phyloP scores from a whole-genome alignment of 2,329 filamentous ascomycete genomes.

The Scortechinia acanthostroma region DNA sequence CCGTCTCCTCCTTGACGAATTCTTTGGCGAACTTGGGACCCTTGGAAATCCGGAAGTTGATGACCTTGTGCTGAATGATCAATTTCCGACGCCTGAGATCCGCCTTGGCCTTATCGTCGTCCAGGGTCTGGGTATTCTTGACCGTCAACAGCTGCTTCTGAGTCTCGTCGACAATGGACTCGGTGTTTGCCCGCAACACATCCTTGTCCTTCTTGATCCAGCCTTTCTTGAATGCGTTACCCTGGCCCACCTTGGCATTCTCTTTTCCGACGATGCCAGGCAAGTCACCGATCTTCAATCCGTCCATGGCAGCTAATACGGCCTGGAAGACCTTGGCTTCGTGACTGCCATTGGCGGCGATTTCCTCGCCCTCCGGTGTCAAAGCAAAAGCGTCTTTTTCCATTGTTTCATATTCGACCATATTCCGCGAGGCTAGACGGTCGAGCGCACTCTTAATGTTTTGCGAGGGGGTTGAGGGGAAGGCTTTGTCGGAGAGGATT shows the following conservation, averaged over 20 bases:
- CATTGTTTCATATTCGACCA: neutral
- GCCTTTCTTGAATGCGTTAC: neutral
- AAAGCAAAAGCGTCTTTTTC: neutral
- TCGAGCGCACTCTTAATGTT: neutral
- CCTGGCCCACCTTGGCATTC: slow-evolving; percentile 1
- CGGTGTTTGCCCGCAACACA: slow-evolving; percentile 21
- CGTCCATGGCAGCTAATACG: neutral
- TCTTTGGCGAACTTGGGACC: slow-evolving; percentile 82
- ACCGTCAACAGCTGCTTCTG: slow-evolving; percentile 70
- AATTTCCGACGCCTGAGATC: slow-evolving; percentile 92
- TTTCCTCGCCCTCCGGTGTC: neutral
- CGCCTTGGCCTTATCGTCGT: slow-evolving; percentile 68
- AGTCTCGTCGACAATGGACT: slow-evolving; percentile 75
- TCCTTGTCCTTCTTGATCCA: neutral
- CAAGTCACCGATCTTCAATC: neutral
- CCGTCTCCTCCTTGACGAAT: slow-evolving; percentile 87
- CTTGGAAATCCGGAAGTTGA: slow-evolving; percentile 77
- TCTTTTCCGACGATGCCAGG: neutral
- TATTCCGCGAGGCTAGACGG: neutral
- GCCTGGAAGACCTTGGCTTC: slow-evolving; percentile 1
- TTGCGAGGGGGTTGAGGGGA: slow-evolving; percentile 1
- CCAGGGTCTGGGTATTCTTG: slow-evolving; percentile 59
- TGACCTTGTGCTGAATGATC: slow-evolving; percentile 73
- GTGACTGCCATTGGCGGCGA: slow-evolving; percentile 1
- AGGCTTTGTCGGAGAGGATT: neutral